Base-by-base conservation (phyloP, 2,329 filamentous ascomycete species). In the Talaromyces atroroseus region DNA sequence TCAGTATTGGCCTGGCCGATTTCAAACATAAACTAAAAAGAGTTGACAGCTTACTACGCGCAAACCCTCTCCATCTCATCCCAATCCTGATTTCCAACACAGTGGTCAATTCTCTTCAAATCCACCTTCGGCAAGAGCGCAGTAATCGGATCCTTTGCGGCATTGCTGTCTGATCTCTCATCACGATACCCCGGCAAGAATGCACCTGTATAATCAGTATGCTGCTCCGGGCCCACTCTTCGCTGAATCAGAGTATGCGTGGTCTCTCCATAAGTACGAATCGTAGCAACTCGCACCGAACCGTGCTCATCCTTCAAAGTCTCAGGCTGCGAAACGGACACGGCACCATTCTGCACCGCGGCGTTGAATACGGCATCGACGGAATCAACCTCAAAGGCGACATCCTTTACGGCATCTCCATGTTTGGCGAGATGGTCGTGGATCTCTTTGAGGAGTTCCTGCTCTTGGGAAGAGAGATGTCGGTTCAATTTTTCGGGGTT, bases 1-100 rank as follows among this genome's bases (percentile, higher is more conserved):
- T 62, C 38, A 61, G 48, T 24, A 14, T 36, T 14, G 7, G n/a
- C 26, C 40, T 14, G 7, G n/a, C 26, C 40, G 20, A 6, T 24
- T 49, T 52, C 14, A 5, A 11, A 45, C 10, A 18, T 18, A 16
- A 44, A 20, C 5, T 21, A 18, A n/a, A n/a, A n/a, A 20, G 16
- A 29, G 12, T 24, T 26, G 16, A 36, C n/a, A 40, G 68, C 75
- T 61, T 69, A 79, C 76, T 84, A 86, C 58, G 80, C 78, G 68
- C 83, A 86, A 21, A 80, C 76, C 49, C 76, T 75, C 56, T 86
- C 81, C 82, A 97, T 95, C 72, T 92, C 86, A 73, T 91, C 81
- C 92, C 92, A 96, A 74, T 90, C 88, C 78, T 96, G 92, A 79
- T 97, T 96, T 63, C 92, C 92, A 64, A 97, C 92, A 74, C 92